Conservation (phyloP, 164 flowering plant species). For the Vitis vinifera region DNA sequence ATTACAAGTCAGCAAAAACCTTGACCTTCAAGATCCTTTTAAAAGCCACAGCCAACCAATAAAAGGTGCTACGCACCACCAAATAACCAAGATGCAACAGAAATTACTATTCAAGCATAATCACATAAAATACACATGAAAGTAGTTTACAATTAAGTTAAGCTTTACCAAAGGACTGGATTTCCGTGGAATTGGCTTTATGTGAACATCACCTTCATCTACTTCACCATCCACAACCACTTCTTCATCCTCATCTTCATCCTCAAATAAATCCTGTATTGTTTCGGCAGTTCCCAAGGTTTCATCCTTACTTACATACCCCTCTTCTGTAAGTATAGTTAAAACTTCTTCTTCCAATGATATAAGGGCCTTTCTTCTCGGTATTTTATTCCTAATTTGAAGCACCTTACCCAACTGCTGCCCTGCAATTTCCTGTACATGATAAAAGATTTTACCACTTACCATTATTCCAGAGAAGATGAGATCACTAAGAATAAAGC, state of each 20-base stretch:
- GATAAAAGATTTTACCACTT: neutral
- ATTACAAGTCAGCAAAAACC: too few species aligned
- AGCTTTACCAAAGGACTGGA: slow-evolving; percentile 56
- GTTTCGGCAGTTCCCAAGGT: slow-evolving; percentile 41
- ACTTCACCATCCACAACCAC: slow-evolving; percentile 94
- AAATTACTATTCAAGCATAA: neutral
- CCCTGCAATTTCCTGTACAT: slow-evolving; percentile 84
- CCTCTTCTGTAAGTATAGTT: slow-evolving; percentile 74
- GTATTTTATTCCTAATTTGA: slow-evolving; percentile 74
- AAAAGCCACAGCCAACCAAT: too few species aligned
- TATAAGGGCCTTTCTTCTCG: slow-evolving; percentile 85
- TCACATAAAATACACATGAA: neutral
- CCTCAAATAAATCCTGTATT: slow-evolving; percentile 58
- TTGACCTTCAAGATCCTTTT: too few species aligned
- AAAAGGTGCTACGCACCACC: too few species aligned
- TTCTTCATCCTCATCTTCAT: slow-evolving; percentile 95
- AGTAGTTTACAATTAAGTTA: neutral
- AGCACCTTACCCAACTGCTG: slow-evolving; percentile 64
- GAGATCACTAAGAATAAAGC: neutral
- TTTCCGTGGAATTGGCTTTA: slow-evolving; percentile 68
- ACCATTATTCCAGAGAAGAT: neutral
- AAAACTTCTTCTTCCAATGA: slow-evolving; percentile 75
- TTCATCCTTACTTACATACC: slow-evolving; percentile 62
- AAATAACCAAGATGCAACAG: too few species aligned
- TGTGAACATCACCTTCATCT: slow-evolving; percentile 97